Conservation (phyloP, 169 alveolate genomes). For the Eimeria necatrix region DNA sequence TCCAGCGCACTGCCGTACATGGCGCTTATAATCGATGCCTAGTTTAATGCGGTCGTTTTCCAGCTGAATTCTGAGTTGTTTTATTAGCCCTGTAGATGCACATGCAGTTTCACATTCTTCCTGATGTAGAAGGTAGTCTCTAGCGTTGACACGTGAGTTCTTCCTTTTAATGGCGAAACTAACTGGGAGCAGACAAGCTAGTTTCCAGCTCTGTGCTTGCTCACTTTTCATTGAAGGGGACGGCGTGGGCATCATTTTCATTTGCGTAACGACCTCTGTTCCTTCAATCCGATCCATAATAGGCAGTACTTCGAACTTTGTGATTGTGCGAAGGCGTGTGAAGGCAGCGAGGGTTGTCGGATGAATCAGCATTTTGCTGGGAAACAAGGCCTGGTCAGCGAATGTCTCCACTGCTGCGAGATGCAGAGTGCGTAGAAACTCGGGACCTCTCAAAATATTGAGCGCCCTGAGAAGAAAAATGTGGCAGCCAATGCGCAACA, state of each 20-base stretch:
- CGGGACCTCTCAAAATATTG: conserved; percentile 64
- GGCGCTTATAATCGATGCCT: conserved; percentile 7
- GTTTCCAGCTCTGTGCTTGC: neutral
- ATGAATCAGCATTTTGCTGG: conserved; percentile 26
- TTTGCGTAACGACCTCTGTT: conserved; percentile 37
- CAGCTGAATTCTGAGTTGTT: conserved; percentile 29
- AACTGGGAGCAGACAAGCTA: too few species aligned
- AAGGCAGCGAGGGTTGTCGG: conserved; percentile 70
- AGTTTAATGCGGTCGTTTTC: neutral
- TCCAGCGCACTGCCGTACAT: conserved; percentile 49
- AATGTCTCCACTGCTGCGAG: conserved; percentile 68
- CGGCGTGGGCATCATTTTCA: conserved; percentile 74
- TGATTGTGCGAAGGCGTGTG: conserved; percentile 48
- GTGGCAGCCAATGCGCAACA: neutral
- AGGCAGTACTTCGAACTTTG: conserved; percentile 39
- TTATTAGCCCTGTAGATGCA: conserved; percentile 47
- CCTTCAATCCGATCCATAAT: conserved; percentile 46
- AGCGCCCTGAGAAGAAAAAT: conserved; percentile 7
- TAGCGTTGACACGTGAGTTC: too few species aligned
- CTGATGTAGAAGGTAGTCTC: too few species aligned
- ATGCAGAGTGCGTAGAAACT: conserved; percentile 36
- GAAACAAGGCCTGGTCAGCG: conserved; percentile 64
- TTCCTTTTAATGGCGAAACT: too few species aligned
- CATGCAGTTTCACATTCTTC: neutral
- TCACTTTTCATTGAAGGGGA: conserved; percentile 56